Evolutionary conservation across 2,329 filamentous ascomycete species (phyloP).

Genomic region (Aspergillus sergii): DNA sequence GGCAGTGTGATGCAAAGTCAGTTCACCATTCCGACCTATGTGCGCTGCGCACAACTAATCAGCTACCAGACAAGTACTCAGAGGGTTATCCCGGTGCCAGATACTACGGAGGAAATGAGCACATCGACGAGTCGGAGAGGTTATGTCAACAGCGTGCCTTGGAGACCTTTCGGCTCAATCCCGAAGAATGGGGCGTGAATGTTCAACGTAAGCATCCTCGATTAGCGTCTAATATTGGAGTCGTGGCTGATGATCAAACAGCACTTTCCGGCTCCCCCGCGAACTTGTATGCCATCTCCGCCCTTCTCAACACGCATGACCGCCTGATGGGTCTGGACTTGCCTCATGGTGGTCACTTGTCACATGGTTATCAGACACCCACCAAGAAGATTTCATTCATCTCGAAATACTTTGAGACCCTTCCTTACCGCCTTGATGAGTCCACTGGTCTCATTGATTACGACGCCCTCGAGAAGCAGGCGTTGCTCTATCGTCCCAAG

Average conservation of each 20-base stretch:
- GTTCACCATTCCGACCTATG: conserved; percentile 30
- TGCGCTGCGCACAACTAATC: conserved; percentile 27
- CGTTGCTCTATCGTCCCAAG: conserved; percentile 91
- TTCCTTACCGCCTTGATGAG: conserved; percentile 82
- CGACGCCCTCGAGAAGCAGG: conserved; percentile 86
- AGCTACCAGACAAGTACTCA: conserved; percentile 82
- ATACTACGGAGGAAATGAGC: conserved; percentile 96
- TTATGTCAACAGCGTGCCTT: conserved; percentile 89
- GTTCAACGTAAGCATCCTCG: conserved; percentile 69
- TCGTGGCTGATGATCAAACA: conserved; percentile 36
- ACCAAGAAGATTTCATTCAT: conserved; percentile 96
- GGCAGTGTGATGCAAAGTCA: conserved; percentile 94
- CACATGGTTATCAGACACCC: conserved; percentile 96
- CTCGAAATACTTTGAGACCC: conserved; percentile 98
- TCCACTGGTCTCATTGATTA: conserved; percentile 96
- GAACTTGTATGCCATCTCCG: conserved; percentile 85
- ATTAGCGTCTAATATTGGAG: background rate
- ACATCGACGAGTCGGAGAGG: conserved; percentile 87
- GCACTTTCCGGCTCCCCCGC: conserved; percentile 78
- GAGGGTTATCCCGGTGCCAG: conserved; percentile 95
- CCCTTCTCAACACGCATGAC: conserved; percentile 92
- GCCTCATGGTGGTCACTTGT: conserved; percentile 91
- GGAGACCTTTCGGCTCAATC: conserved; percentile 79
- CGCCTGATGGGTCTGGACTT: conserved; percentile 96
- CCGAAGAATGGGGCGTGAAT: conserved; percentile 93